Evolutionary conservation across 768 basidiomycete genomes (phyloP), one percentile per base, ranked within the genome.

Genomic region (Pisolithus sp.): DNA sequence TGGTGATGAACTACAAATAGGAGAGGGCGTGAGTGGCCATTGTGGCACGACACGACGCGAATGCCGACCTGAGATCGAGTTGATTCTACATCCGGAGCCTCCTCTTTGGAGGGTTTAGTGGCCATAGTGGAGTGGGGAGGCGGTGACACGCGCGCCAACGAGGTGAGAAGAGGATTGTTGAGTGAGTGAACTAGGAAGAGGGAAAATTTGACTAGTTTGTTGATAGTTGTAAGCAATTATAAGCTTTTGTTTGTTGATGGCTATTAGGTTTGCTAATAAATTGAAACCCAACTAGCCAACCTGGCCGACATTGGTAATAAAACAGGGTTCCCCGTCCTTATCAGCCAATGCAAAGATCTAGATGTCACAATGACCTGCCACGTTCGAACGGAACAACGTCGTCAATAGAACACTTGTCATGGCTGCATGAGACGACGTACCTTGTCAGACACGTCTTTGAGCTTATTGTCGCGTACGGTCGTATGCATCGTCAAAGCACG

Each of bases 1-100:
- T 76, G 28, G 69, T 63, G 31, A 77, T 74, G 65, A 86, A 76
- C 85, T 87, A 49, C 24, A 20, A 59, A 59, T 51, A 50, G 56
- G 59, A 55, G 43, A 7, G 24, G 12, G 9, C 5, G 23, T 7
- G 43, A n/a, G 43, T 45, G n/a, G n/a, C 5, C 21, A 17, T 18
- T 34, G 34, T 34, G 34, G 34, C 13, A 34, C 34, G 34, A 34
- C 9, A 45, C 13, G 55, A 55, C 55, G 53, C 51, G 57, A 53
- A 49, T 30, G 53, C 65, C 43, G 17, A 70, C 67, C 62, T 68
- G 62, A 50, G 67, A 53, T 59, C 53, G 70, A 13, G 59, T 57
- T 15, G 59, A 52, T 26, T 70, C 65, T 48, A 38, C 24, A 42
- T 68, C 65, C 13, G 63, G 52, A 36, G 57, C 2, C 18, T 57